A percentile compares a stretch with the other conserved stretches of the same genome.
Conservation (phyloP, 2,329 filamentous ascomycete species). For the Alternaria alternata region DNA sequence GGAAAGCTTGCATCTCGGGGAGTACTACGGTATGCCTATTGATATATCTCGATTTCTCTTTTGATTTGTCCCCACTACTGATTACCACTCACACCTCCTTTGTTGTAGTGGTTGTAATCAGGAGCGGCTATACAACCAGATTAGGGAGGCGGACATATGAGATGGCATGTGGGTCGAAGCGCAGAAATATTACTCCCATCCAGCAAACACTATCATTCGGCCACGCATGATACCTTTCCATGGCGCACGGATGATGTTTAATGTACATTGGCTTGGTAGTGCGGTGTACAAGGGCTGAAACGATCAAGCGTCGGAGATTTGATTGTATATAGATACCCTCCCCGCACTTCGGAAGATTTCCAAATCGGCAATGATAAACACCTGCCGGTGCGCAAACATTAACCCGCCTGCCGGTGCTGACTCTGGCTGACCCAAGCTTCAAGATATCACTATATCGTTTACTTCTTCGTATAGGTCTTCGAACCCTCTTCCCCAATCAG, state of each 20-base stretch:
- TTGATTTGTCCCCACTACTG: not conserved
- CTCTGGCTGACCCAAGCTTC: not conserved
- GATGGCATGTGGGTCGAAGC: slow-evolving; percentile 3
- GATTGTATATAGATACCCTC: slow-evolving; percentile 9
- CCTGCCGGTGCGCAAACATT: not conserved
- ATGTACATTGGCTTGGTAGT: slow-evolving; percentile 18
- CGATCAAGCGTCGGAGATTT: slow-evolving; percentile 18
- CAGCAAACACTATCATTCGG: not conserved
- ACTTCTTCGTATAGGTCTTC: too few species aligned
- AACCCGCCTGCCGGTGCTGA: not conserved
- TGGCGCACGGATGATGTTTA: slow-evolving; percentile 1
- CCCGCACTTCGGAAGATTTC: slow-evolving; percentile 14
- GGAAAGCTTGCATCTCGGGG: not conserved
- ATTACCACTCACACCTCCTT: not conserved
- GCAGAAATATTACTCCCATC: not conserved
- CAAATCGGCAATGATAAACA: slow-evolving; percentile 2
- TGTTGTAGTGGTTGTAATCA: not conserved
- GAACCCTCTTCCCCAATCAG: too few species aligned
- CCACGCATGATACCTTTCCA: slow-evolving; percentile 5
- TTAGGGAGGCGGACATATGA: slow-evolving; percentile 8
- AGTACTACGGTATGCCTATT: not conserved
- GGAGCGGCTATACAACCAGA: not conserved
- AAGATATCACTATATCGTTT: too few species aligned
- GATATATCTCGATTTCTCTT: not conserved
- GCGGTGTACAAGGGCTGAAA: slow-evolving; percentile 15